Conservation (phyloP, 2,329 filamentous ascomycete genomes). For the Clarireedia sp. region DNA sequence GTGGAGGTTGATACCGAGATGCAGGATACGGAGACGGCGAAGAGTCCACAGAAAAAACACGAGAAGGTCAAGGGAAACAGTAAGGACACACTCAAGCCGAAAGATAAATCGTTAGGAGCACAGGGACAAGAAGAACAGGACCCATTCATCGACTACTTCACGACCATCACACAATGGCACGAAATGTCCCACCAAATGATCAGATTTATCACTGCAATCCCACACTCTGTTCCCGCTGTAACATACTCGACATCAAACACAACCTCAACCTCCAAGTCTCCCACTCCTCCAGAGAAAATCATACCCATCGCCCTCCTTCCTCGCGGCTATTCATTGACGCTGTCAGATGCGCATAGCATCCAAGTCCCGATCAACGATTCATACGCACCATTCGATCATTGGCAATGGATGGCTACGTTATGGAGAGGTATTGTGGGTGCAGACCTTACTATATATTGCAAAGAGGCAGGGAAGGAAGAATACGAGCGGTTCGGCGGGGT, state of each 20-base stretch:
- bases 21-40: conserved; percentile 3
- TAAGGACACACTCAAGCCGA: neutral
- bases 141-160: conserved; percentile 53
- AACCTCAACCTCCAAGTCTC: neutral
- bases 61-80: neutral
- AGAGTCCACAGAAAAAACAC: neutral
- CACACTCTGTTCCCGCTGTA: conserved; percentile 3
- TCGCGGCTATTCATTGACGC: conserved; percentile 70
- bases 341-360: conserved; percentile 68
- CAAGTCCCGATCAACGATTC: conserved; percentile 66
- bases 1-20: conserved; percentile 16
- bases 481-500: conserved; percentile 40
- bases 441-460: conserved; percentile 68
- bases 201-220: conserved; percentile 40
- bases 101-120: neutral
- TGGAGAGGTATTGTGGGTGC: conserved; percentile 82
- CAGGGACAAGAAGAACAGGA: conserved; percentile 16
- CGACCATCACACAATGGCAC: conserved; percentile 67
- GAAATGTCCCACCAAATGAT: conserved; percentile 64
- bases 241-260: neutral
- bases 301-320: conserved; percentile 70
- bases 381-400: conserved; percentile 81
- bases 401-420: conserved; percentile 93
- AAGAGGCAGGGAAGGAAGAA: conserved; percentile 29
- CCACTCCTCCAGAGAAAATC: conserved; percentile 19